phyloP scores from a whole-genome alignment of 371 early-diverging fungal species.

The Haplosporangium sp. region DNA sequence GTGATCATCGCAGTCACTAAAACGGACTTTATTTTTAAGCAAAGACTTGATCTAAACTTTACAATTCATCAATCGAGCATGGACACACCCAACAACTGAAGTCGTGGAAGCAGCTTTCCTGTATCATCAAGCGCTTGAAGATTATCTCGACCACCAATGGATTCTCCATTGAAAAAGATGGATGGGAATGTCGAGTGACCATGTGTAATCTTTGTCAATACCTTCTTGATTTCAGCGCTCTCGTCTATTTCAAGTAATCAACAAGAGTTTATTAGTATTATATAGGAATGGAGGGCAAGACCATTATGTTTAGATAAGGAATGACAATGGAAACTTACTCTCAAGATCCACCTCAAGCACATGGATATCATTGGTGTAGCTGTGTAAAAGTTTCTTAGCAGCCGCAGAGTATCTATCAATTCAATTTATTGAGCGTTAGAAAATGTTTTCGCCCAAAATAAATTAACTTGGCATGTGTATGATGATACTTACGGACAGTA shows the following conservation, averaged over 20 bases:
- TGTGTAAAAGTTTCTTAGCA: conserved; percentile 34
- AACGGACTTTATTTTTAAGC: neutral
- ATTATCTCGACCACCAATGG: conserved; percentile 47
- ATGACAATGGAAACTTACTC: conserved; percentile 9
- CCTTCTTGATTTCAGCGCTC: conserved; percentile 30
- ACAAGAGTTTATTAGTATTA: neutral
- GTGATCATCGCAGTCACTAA: too few relatives aligned
- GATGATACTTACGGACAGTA: conserved; percentile 42
- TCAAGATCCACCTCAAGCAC: conserved; percentile 49
- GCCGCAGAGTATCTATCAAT: conserved; percentile 33
- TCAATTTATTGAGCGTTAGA: neutral
- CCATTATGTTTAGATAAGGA: neutral
- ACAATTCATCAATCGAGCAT: conserved; percentile 14
- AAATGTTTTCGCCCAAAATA: neutral
- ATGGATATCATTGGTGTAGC: conserved; percentile 41
- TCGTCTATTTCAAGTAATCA: conserved; percentile 9
- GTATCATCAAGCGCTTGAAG: conserved; percentile 28
- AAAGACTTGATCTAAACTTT: neutral
- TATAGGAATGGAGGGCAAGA: too few relatives aligned
- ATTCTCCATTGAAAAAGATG: conserved; percentile 43
- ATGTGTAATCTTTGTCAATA: conserved; percentile 41
- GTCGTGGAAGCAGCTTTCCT: conserved; percentile 21
- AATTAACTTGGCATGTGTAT: too few relatives aligned
- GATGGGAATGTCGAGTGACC: conserved; percentile 54
- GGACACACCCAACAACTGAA: conserved; percentile 29